Conservation (phyloP, 768 basidiomycete genomes). For the Lentinula detonsa region DNA sequence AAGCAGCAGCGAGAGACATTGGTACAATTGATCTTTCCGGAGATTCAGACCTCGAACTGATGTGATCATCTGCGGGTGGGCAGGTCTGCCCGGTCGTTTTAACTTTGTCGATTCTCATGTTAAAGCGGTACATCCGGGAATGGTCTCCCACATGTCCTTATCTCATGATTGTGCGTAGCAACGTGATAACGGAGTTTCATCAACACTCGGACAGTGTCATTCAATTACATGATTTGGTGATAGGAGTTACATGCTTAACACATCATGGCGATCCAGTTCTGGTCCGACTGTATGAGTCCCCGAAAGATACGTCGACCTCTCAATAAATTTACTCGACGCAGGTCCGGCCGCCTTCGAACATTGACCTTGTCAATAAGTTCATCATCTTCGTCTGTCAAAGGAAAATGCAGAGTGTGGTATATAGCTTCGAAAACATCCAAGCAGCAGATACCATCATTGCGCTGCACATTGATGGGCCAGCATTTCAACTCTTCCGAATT, state of each 20-base stretch:
- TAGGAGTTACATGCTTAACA: background rate
- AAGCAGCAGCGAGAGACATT: too few relatives aligned
- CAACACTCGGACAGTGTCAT: too few relatives aligned
- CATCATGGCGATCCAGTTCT: background rate
- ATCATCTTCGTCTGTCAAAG: background rate
- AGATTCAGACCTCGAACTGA: too few relatives aligned
- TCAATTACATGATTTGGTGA: background rate
- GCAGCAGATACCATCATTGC: background rate
- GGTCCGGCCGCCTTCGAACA: background rate
- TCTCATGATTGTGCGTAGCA: too few relatives aligned
- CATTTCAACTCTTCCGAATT: background rate
- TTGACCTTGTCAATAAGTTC: background rate
- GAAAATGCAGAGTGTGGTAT: background rate
- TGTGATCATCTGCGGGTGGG: too few relatives aligned
- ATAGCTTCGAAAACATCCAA: slow-evolving; percentile 1
- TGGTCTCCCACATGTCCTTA: too few relatives aligned
- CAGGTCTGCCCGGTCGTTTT: too few relatives aligned
- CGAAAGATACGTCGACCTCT: background rate
- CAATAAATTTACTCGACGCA: background rate
- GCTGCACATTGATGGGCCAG: background rate
- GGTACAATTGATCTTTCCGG: too few relatives aligned
- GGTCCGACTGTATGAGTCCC: background rate
- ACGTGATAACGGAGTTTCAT: too few relatives aligned
- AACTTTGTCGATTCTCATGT: too few relatives aligned
- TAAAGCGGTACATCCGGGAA: too few relatives aligned